Percentiles rank a stretch among this genome's conserved stretches.
phyloP scores from a whole-genome alignment of 1,139 yeast species.

The Saccharomyces pastorianus region DNA sequence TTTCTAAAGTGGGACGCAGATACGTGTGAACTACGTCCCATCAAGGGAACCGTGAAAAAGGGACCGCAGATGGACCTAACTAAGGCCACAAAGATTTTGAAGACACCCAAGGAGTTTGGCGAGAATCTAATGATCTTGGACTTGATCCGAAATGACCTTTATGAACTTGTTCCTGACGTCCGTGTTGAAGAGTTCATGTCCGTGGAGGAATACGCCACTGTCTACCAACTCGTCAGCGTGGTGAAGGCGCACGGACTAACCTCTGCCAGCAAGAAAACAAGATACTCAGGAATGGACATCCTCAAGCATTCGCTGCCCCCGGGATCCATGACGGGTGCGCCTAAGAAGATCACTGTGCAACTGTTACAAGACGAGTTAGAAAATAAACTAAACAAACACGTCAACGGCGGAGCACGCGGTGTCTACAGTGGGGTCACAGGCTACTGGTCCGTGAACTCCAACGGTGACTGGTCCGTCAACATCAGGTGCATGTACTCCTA shows the following conservation, averaged over 20 bases:
- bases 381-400: conserved; percentile 34
- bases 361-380: conserved; percentile 46
- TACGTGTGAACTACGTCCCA: conserved; percentile 77
- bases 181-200: conserved; percentile 73
- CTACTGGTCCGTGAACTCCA: conserved; percentile 84
- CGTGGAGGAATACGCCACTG: conserved; percentile 88
- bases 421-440: conserved; percentile 93
- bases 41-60: conserved; percentile 88
- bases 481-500: conserved; percentile 79
- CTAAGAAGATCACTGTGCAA: conserved; percentile 87
- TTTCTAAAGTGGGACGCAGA: conserved; percentile 69
- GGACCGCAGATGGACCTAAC: conserved; percentile 43
- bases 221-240: conserved; percentile 85
- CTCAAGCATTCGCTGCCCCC: conserved; percentile 81
- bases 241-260: conserved; percentile 53
- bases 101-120: conserved; percentile 88
- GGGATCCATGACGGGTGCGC: conserved; percentile 99
- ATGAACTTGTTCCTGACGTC: conserved; percentile 59
- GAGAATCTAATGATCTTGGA: conserved; percentile 97
- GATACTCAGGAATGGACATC: conserved; percentile 67
- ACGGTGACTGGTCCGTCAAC: conserved; percentile 93
- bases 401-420: conserved; percentile 53
- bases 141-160: conserved; percentile 83
- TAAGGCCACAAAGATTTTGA: conserved; percentile 55
- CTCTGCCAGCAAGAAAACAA: conserved; percentile 8